Percentiles rank a stretch among this genome's conserved stretches.
These are phyloP conservation scores for Colletotrichum spinosum DNA, from an alignment of 2,329 filamentous ascomycete species.

Conservation along the genomic window DNA sequence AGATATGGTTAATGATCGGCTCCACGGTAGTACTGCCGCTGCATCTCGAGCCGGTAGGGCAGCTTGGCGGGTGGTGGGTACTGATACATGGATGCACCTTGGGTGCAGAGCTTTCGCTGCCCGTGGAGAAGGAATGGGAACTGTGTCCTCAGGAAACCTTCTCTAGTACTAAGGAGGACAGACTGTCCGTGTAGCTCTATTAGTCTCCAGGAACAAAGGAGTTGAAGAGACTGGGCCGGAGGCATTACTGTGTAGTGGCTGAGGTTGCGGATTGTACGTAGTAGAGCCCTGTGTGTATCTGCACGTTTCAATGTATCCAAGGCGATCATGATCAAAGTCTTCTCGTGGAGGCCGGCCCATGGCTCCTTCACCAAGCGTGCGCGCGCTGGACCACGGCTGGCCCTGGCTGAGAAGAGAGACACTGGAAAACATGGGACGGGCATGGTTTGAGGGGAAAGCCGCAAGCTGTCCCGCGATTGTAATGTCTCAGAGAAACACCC, in stretches of 20 bases:
- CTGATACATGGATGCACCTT: constrained; percentile 22
- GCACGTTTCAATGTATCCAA: too few relatives aligned
- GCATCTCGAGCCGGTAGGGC: constrained; percentile 28
- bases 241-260: neutral
- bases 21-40: constrained; percentile 32
- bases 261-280: neutral
- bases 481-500: constrained; percentile 30
- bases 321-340: neutral
- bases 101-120: constrained; percentile 22
- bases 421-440: constrained; percentile 17
- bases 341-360: neutral
- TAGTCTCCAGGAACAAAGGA: constrained; percentile 2
- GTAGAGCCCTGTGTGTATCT: too few relatives aligned
- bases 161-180: too few relatives aligned
- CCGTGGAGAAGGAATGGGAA: constrained; percentile 22
- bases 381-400: constrained; percentile 10
- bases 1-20: constrained; percentile 35
- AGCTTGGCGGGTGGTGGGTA: constrained; percentile 32
- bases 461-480: constrained; percentile 10
- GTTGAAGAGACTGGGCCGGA: neutral
- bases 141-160: constrained; percentile 29
- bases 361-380: neutral
- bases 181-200: too few relatives aligned
- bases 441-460: constrained; percentile 12
- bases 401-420: constrained; percentile 4